Base-by-base conservation (phyloP, 2,329 filamentous ascomycete species). In the Arthrobotrys sphaeroides region DNA sequence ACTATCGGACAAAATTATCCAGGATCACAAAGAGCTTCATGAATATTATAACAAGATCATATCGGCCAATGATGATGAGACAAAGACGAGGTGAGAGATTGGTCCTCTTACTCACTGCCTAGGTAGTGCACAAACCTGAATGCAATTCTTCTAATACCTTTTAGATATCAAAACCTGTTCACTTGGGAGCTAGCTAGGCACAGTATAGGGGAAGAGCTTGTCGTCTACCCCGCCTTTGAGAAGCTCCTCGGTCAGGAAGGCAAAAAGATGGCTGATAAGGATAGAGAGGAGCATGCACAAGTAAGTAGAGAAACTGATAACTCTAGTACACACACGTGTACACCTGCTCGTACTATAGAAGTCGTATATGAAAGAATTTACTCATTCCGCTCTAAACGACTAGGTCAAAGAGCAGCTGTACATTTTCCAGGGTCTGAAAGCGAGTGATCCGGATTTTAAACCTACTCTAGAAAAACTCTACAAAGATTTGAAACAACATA, bases 171-270 rank as follows among this genome's bases (percentile, higher is more conserved):
- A 6, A 86, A 86, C 47, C 82, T 84, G 45, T 85, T 86, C 59
- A 81, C 82, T 0, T 86, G 85, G 85, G 84, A 86, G 59, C 79
- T 86, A 0, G 84, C 85, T 0, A 82, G 85, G 1, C 85, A 86
- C 77, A 84, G 84, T 0, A 81, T 86, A n/a, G 81, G 81, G 5
- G 84, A 86, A 73, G 85, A 87, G 77, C 78, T 86, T 0, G 82
- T 88, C 7, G 82, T 88, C 0, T 88, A 88, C 73, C 87, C 87
- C 0, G 86, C 85, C 1, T 81, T 88, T 16, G 85, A 87, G 78
- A 84, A 85, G 69, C 80, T 86, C 64, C 77, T 88, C 16, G 80
- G 82, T 0, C 79, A 82, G 0, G 78, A 82, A 45, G 86, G 86
- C 49, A 82, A 83, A 33, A 77, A 80, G 1, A 80, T 86, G 77